phyloP scores from a whole-genome alignment of 805 yeast genomes.

The Cyberlindnera mycetangii region DNA sequence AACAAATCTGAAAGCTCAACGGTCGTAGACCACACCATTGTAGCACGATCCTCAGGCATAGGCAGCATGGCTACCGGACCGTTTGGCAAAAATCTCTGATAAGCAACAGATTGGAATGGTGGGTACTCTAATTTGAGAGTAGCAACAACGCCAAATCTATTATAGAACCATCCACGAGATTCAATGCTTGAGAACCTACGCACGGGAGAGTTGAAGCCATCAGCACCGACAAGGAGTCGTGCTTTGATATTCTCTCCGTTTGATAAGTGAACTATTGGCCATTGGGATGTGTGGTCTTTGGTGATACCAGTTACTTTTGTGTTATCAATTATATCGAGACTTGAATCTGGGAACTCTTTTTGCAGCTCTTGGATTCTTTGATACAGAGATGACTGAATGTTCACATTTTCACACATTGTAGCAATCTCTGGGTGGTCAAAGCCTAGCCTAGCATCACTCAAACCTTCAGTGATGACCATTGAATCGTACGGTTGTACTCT shows the following conservation, averaged over 20 bases:
- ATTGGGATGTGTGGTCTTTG: constrained; percentile 41
- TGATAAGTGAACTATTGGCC: constrained; percentile 75
- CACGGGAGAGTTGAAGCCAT: constrained; percentile 93
- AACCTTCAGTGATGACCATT: constrained; percentile 83
- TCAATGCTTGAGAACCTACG: constrained; percentile 76
- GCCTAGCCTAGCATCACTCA: constrained; percentile 63
- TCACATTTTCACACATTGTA: constrained; percentile 85
- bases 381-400: constrained; percentile 74
- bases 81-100: constrained; percentile 88
- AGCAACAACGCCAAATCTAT: constrained; percentile 90
- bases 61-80: constrained; percentile 95
- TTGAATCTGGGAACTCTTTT: constrained; percentile 18
- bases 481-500: constrained; percentile 78
- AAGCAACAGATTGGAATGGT: constrained; percentile 70
- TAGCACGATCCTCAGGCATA: constrained; percentile 80
- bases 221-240: constrained; percentile 88
- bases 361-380: constrained; percentile 46
- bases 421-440: constrained; percentile 69
- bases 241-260: constrained; percentile 64
- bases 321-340: constrained; percentile 52
- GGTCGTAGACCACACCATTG: constrained; percentile 90
- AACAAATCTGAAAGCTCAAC: constrained; percentile 69
- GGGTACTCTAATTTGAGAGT: constrained; percentile 74
- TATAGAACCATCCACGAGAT: constrained; percentile 90
- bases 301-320: constrained; percentile 63